Evolutionary conservation across 805 yeast genomes (phyloP).

Genomic region (Starmerella apicola): DNA sequence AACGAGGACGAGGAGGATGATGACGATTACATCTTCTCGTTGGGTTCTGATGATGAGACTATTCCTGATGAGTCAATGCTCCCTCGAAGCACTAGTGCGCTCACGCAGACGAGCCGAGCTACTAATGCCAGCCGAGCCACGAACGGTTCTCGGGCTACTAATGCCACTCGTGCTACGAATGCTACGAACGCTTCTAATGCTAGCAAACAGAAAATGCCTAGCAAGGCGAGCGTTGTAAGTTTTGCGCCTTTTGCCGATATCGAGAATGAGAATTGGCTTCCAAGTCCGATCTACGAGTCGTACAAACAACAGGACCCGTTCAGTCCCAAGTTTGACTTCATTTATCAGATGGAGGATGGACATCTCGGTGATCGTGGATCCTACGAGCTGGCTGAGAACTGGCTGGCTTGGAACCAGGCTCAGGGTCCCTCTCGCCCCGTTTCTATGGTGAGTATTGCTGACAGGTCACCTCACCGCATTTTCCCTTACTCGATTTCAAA

Average conservation of each 20-base stretch:
- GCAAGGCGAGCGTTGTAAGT: not conserved
- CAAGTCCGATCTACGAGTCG: not conserved
- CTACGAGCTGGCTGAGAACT: conserved; percentile 13
- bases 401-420: conserved; percentile 13
- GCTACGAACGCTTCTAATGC: too few species aligned
- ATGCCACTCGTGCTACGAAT: too few species aligned
- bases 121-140: not conserved
- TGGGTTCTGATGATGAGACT: too few species aligned
- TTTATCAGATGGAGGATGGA: not conserved
- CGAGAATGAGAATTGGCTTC: conserved; percentile 7
- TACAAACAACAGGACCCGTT: not conserved
- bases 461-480: not conserved
- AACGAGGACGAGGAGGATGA: not conserved
- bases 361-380: conserved; percentile 6
- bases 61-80: too few species aligned
- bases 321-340: not conserved
- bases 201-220: too few species aligned
- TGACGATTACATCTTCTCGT: too few species aligned
- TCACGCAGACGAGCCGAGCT: not conserved
- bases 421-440: conserved; percentile 8
- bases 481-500: not conserved
- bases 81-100: too few species aligned
- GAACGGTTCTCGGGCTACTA: too few species aligned
- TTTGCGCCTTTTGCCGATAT: conserved; percentile 12
- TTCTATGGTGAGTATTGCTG: conserved; percentile 7